Base-by-base conservation (phyloP, 169 alveolate genomes). In the Eimeria praecox region DNA sequence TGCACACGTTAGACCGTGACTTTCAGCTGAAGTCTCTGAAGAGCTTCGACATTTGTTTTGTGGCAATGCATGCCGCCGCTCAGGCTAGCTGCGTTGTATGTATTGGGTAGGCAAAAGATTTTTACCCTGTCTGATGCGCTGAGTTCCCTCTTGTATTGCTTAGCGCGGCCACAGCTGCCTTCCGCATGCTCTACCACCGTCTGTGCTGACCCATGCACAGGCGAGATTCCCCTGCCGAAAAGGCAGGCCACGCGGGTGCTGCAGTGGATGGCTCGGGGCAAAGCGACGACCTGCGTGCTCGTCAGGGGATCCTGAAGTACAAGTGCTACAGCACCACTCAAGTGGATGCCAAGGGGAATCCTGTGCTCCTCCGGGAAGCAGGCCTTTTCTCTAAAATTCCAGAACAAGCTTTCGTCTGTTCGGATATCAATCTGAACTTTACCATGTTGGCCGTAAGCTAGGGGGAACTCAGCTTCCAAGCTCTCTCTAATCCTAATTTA, bases 311-410 rank as follows among this genome's bases (percentile, higher is more conserved):
- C 52, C 59, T 77, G 92, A 92, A 92, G 88, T 80, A 82, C 66
- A 82, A 92, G 16, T 80, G 88, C 78, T 82, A 78, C 93, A 92
- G 96, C 93, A 44, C 89, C 62, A 52, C 66, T 54, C 92, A 80
- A 44, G 93, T 82, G 6, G 96, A 92, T 66, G 87, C 71, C 78
- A 66, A 35, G 27, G 88, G 93, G 30, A 40, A 64, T n/a, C 96
- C 96, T 20, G 78, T 82, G 89, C 87, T 80, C 3, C 87, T 92
- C 69, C 80, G 96, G 40, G 96, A 92, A 59, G 96, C 96, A 22
- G 56, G 90, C 14, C 92, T 92, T n/a, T 92, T 92, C 88, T 49
- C 96, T 27, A 82, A 82, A 16, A 40, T 92, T 35, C 96, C 96
- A 52, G 96, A 92, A 69, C 96, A 92, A 73, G 52, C 30, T 8